Conservation (phyloP, 1,284 basidiomycete species). For the Somion occarium region DNA sequence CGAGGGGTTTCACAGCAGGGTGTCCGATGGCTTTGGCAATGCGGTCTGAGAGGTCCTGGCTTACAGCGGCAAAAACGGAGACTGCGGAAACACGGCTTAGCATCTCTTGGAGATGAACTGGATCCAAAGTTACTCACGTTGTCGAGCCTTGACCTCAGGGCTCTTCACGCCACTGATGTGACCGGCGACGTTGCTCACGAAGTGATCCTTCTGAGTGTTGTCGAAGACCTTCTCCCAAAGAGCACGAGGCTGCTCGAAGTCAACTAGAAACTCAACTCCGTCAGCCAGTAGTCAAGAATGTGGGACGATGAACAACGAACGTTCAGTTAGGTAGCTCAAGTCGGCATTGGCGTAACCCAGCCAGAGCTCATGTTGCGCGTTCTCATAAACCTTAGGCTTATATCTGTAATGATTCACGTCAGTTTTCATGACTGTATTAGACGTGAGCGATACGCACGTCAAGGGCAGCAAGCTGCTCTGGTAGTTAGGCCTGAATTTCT, state of each 20-base stretch:
- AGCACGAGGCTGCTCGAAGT: slow-evolving; percentile 88
- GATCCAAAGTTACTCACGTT: slow-evolving; percentile 46
- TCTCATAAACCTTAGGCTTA: slow-evolving; percentile 35
- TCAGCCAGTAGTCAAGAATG: background rate
- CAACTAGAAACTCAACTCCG: slow-evolving; percentile 37
- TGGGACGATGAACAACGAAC: slow-evolving; percentile 38
- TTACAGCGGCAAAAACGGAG: slow-evolving; percentile 75
- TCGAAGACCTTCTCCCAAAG: slow-evolving; percentile 79
- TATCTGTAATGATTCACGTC: slow-evolving; percentile 15
- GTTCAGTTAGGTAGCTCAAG: slow-evolving; percentile 74
- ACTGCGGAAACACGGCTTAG: slow-evolving; percentile 37
- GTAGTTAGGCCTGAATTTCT: slow-evolving; percentile 85
- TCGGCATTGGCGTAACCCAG: slow-evolving; percentile 70
- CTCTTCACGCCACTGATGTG: slow-evolving; percentile 70
- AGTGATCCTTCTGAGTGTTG: slow-evolving; percentile 62
- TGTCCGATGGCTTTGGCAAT: slow-evolving; percentile 71
- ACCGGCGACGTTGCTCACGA: slow-evolving; percentile 73
- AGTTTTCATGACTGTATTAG: background rate
- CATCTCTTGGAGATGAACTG: background rate
- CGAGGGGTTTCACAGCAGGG: slow-evolving; percentile 52
- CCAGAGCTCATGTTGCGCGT: slow-evolving; percentile 69
- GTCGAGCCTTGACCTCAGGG: slow-evolving; percentile 58
- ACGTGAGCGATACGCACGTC: slow-evolving; percentile 34
- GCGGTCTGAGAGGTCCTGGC: slow-evolving; percentile 66
- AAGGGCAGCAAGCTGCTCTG: slow-evolving; percentile 70